phyloP scores from a whole-genome alignment of 2,329 filamentous ascomycete genomes.

The Trichoderma simmonsii region DNA sequence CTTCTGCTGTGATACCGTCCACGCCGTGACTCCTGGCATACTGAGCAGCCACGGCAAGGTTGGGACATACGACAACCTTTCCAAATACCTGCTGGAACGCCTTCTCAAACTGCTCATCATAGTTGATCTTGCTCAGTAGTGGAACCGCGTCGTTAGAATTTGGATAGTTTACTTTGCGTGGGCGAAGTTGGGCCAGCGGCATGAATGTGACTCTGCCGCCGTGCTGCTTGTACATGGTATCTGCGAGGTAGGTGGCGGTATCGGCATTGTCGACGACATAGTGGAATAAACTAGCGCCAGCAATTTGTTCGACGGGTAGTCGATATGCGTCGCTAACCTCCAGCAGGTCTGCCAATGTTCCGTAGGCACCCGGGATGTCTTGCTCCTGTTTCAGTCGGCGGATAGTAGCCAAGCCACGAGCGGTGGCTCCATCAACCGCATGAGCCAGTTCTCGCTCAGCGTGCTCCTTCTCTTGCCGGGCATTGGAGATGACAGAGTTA shows the following conservation, averaged over 20 bases:
- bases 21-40: conserved; percentile 90
- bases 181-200: conserved; percentile 78
- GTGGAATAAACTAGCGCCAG: conserved; percentile 89
- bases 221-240: conserved; percentile 72
- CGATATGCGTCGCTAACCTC: conserved; percentile 81
- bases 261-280: conserved; percentile 91
- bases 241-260: conserved; percentile 78
- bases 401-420: conserved; percentile 81
- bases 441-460: conserved; percentile 76
- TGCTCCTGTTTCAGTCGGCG: conserved; percentile 76
- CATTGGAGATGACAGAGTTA: conserved; percentile 71
- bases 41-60: conserved; percentile 79
- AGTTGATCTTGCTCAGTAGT: conserved; percentile 80
- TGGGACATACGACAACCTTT: conserved; percentile 90
- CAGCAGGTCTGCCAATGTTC: conserved; percentile 89
- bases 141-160: conserved; percentile 84
- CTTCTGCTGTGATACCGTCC: conserved; percentile 89
- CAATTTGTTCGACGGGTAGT: conserved; percentile 87
- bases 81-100: conserved; percentile 96
- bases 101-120: conserved; percentile 71
- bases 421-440: conserved; percentile 86
- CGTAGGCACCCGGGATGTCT: conserved; percentile 82
- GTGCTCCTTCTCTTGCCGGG: conserved; percentile 70
- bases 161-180: conserved; percentile 71
- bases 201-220: conserved; percentile 92